Evolutionary conservation across 140 eudicot species (phyloP).

Genomic region (Cichorium intybus): DNA sequence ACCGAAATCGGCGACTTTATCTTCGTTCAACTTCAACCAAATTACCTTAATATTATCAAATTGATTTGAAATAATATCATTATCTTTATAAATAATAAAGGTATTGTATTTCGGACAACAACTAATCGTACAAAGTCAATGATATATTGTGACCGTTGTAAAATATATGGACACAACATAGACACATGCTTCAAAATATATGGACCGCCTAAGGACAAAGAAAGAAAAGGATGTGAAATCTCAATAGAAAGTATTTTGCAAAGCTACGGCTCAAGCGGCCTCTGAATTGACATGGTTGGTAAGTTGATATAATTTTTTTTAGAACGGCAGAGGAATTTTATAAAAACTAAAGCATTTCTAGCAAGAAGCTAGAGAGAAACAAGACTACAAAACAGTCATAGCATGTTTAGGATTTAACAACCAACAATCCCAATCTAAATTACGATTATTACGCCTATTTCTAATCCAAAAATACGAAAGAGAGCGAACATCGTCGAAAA

Average conservation of each 20-base stretch:
- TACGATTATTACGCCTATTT: too few species aligned
- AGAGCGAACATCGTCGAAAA: too few species aligned
- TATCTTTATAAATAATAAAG: not conserved
- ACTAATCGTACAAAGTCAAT: not conserved
- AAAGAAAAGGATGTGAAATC: not conserved
- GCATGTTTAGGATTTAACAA: too few species aligned
- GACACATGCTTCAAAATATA: not conserved
- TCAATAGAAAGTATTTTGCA: not conserved
- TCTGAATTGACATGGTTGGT: not conserved
- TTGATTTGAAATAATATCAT: not conserved
- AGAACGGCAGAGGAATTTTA: too few species aligned
- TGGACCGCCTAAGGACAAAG: not conserved
- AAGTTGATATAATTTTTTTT: too few species aligned
- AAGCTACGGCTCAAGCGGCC: not conserved
- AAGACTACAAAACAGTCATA: too few species aligned
- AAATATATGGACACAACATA: not conserved
- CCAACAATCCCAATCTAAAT: too few species aligned
- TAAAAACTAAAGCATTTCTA: too few species aligned
- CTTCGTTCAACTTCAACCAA: not conserved
- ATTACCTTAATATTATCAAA: not conserved
- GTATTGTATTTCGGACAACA: not conserved
- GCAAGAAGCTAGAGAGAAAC: too few species aligned
- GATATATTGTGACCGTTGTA: not conserved
- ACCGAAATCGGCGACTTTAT: not conserved
- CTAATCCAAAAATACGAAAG: too few species aligned